Conservation (phyloP, 345 rosid species). For the Salix udensis region DNA sequence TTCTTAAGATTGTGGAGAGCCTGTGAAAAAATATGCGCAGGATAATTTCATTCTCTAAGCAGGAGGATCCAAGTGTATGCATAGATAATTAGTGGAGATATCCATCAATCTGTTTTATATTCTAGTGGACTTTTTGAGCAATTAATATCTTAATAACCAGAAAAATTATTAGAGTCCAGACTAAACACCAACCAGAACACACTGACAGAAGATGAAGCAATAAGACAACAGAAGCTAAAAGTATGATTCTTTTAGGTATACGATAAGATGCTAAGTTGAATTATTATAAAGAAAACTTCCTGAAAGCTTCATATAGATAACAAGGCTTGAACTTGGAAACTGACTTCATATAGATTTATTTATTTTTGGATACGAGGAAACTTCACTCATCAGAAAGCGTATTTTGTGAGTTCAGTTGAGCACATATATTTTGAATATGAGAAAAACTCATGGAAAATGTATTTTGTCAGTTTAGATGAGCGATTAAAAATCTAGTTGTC, state of each 20-base stretch:
- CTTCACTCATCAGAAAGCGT: fast-evolving
- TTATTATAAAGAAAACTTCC: not conserved
- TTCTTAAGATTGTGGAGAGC: not conserved
- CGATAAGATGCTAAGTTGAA: not conserved
- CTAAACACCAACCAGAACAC: not conserved
- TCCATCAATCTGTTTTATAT: not conserved
- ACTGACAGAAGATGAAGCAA: not conserved
- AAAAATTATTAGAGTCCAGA: not conserved
- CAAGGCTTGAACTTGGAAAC: not conserved
- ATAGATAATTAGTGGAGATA: not conserved
- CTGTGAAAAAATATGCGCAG: not conserved
- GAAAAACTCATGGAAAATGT: too few species aligned
- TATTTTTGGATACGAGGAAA: too few species aligned
- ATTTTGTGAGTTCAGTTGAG: too few species aligned
- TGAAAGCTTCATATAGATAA: not conserved
- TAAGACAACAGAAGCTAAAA: constrained; percentile 3
- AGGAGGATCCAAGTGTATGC: constrained; percentile 12
- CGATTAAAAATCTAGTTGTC: fast-evolving
- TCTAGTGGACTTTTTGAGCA: not conserved
- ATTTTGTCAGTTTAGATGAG: too few species aligned
- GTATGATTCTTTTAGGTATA: not conserved
- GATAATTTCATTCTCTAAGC: not conserved
- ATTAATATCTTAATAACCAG: not conserved
- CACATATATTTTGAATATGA: too few species aligned
- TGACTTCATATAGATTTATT: not conserved